A percentile compares a stretch with the other conserved stretches of the same genome.
Conservation (phyloP, 345 rosid genomes). For the Citrus cavaleriei region DNA sequence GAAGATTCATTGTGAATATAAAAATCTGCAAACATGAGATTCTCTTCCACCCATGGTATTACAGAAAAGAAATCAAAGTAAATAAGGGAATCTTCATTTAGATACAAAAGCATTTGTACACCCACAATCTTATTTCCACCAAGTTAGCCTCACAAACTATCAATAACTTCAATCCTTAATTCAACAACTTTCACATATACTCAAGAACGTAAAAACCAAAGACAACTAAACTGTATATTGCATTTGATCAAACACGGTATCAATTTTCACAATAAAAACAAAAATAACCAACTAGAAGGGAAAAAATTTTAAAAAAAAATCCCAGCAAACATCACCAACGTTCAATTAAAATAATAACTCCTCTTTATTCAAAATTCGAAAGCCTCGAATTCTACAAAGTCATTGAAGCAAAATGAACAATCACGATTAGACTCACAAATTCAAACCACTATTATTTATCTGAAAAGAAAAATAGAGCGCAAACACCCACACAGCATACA, state of each 20-base stretch:
- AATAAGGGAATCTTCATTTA: no score
- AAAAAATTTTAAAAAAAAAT: neutral
- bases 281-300: neutral
- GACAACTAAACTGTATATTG: neutral
- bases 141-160: neutral
- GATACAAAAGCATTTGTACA: neutral
- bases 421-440: neutral
- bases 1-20: neutral
- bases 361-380: neutral
- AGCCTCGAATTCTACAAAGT: neutral
- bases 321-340: neutral
- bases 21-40: no score
- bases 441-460: neutral
- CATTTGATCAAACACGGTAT: neutral
- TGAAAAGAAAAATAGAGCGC: neutral
- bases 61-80: neutral
- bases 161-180: neutral
- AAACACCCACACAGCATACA: no score
- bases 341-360: neutral
- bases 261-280: neutral
- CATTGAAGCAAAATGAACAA: neutral
- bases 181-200: neutral
- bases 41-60: neutral
- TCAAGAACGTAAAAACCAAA: no score
- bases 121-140: neutral